phyloP scores from a whole-genome alignment of 257 asterid species.

The Primulina huaijiensis region DNA sequence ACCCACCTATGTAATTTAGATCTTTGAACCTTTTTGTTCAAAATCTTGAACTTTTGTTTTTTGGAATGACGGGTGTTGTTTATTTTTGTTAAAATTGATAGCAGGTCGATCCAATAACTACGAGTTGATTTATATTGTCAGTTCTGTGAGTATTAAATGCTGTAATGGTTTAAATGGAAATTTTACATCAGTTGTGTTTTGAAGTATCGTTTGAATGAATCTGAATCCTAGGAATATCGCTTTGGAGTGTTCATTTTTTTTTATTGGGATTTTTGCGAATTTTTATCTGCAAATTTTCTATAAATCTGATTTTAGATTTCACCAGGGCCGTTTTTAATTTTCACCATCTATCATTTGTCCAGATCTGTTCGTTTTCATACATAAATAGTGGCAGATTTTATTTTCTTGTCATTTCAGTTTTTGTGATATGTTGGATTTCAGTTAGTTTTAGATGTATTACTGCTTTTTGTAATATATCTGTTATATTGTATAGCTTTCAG shows the following conservation, averaged over 20 bases:
- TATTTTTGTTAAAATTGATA: constrained; percentile 16
- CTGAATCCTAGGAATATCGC: neutral
- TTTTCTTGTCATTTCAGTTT: constrained; percentile 14
- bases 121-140: neutral
- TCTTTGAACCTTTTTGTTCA: neutral
- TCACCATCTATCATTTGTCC: constrained; percentile 14
- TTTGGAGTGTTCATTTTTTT: neutral
- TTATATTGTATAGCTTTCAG: neutral
- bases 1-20: constrained; percentile 2
- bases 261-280: constrained; percentile 18
- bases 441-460: constrained; percentile 3
- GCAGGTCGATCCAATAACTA: constrained; percentile 25
- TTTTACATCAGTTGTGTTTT: neutral
- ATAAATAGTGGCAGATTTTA: constrained; percentile 21
- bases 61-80: constrained; percentile 2
- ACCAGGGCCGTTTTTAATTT: neutral
- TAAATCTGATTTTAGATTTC: constrained; percentile 21
- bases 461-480: neutral
- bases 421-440: constrained; percentile 23
- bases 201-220: neutral
- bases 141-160: constrained; percentile 3
- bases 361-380: constrained; percentile 27
- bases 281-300: constrained; percentile 14
- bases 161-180: neutral
- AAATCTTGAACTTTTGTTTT: neutral